phyloP scores from a whole-genome alignment of 1,284 basidiomycete genomes.

The Ceratobasidium sp. region DNA sequence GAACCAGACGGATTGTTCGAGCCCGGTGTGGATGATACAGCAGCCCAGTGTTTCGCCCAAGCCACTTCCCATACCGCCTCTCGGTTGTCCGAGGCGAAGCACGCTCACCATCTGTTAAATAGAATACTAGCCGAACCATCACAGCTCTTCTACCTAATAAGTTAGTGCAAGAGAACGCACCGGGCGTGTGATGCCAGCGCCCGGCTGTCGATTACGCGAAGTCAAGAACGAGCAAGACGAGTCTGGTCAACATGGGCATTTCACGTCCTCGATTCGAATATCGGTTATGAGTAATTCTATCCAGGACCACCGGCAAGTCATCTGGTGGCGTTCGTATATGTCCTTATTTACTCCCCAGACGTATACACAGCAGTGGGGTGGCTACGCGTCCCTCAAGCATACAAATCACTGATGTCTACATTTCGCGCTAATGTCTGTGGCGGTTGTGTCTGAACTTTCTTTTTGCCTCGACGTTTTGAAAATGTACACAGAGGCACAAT shows the following conservation, averaged over 20 bases:
- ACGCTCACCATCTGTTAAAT: not conserved
- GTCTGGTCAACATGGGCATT: not conserved
- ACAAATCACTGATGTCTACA: too few relatives aligned
- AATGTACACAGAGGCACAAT: too few relatives aligned
- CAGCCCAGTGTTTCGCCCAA: not conserved
- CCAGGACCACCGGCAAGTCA: too few relatives aligned
- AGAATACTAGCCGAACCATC: not conserved
- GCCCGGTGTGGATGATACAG: too few relatives aligned
- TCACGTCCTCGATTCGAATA: not conserved
- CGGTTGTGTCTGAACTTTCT: too few relatives aligned
- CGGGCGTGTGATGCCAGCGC: not conserved
- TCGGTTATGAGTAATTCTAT: not conserved
- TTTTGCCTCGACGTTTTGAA: too few relatives aligned
- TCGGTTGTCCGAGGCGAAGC: not conserved
- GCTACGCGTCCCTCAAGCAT: too few relatives aligned
- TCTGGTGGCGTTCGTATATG: too few relatives aligned
- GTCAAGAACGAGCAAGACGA: not conserved
- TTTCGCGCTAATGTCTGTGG: too few relatives aligned
- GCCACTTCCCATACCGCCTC: not conserved
- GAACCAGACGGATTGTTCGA: not conserved
- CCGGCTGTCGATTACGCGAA: not conserved
- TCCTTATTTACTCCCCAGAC: too few relatives aligned
- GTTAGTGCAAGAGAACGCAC: too few relatives aligned
- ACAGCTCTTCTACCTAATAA: not conserved
- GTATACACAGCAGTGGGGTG: too few relatives aligned